Conservation (phyloP, 768 basidiomycete genomes). For the Mycena belliarum region DNA sequence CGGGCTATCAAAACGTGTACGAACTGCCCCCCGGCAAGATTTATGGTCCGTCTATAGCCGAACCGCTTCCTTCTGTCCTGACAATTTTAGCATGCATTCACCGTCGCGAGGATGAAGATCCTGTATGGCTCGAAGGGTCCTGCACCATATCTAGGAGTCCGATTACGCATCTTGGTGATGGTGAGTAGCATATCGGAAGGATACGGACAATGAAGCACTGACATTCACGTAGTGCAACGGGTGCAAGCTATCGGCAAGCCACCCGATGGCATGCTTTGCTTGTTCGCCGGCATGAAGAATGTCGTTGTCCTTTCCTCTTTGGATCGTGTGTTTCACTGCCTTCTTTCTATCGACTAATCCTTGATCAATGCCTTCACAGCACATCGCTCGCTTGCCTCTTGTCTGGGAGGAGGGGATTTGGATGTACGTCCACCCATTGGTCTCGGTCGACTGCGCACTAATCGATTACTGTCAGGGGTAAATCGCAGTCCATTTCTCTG, state of each 20-base stretch:
- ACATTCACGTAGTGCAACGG: slow-evolving; percentile 53
- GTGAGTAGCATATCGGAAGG: slow-evolving; percentile 36
- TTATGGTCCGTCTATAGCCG: slow-evolving; percentile 69
- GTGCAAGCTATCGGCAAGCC: slow-evolving; percentile 74
- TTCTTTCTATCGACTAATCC: neutral
- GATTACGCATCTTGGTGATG: slow-evolving; percentile 75
- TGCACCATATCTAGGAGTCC: slow-evolving; percentile 72
- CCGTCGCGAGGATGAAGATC: slow-evolving; percentile 45
- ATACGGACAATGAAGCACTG: neutral
- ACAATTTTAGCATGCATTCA: slow-evolving; percentile 63
- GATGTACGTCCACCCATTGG: slow-evolving; percentile 35
- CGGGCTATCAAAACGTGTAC: slow-evolving; percentile 56
- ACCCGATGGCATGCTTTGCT: slow-evolving; percentile 51
- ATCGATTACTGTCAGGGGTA: slow-evolving; percentile 44
- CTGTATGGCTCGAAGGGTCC: slow-evolving; percentile 59
- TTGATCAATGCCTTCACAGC: slow-evolving; percentile 44
- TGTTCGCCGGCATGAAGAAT: slow-evolving; percentile 65
- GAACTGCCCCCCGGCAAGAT: slow-evolving; percentile 58
- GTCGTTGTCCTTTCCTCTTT: slow-evolving; percentile 67
- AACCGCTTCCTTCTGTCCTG: too few relatives aligned
- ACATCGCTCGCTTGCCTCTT: slow-evolving; percentile 62
- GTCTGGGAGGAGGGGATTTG: slow-evolving; percentile 75
- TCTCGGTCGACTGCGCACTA: neutral
- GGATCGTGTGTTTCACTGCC: slow-evolving; percentile 41
- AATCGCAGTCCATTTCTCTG: slow-evolving; percentile 15